Evolutionary conservation across 345 rosid genomes (phyloP).

Genomic region (Kernera saxatilis): DNA sequence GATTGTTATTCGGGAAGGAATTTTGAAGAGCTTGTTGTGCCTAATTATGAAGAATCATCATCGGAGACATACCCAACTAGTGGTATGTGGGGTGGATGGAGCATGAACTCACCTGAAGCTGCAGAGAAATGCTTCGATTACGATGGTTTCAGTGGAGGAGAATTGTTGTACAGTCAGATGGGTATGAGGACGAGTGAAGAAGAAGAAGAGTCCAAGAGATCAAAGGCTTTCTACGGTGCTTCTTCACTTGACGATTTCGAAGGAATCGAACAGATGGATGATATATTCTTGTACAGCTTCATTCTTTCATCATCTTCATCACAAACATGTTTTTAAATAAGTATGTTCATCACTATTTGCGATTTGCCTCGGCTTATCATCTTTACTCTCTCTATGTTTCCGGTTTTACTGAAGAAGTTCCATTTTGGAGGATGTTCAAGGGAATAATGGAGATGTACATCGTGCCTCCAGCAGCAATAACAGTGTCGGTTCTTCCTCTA

Average conservation of each 20-base stretch:
- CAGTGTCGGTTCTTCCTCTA: constrained; percentile 23
- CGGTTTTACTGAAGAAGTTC: constrained; percentile 29
- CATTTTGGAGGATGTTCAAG: constrained; percentile 35
- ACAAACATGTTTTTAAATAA: background rate
- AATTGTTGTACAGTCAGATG: constrained; percentile 19
- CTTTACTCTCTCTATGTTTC: constrained; percentile 10
- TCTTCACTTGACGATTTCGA: constrained; percentile 39
- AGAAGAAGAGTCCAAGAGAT: constrained; percentile 31
- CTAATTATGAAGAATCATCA: constrained; percentile 25
- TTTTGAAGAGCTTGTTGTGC: constrained; percentile 24
- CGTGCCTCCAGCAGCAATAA: constrained; percentile 18
- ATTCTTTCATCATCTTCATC: background rate
- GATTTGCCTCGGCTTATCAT: constrained; percentile 6
- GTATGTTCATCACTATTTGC: background rate
- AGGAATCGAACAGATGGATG: constrained; percentile 58
- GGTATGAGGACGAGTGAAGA: constrained; percentile 20
- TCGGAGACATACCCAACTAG: constrained; percentile 27
- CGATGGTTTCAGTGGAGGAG: constrained; percentile 17
- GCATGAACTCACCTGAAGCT: constrained; percentile 26
- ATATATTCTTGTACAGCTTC: constrained; percentile 64
- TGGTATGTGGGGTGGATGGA: constrained; percentile 35
- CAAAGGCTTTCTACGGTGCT: constrained; percentile 21
- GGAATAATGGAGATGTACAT: constrained; percentile 26
- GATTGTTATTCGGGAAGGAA: constrained; percentile 26
- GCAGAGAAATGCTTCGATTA: constrained; percentile 26